These are phyloP conservation scores for Musa itinerans DNA, from an alignment of 176 grass and related monocot genomes.

Conservation along the genomic window DNA sequence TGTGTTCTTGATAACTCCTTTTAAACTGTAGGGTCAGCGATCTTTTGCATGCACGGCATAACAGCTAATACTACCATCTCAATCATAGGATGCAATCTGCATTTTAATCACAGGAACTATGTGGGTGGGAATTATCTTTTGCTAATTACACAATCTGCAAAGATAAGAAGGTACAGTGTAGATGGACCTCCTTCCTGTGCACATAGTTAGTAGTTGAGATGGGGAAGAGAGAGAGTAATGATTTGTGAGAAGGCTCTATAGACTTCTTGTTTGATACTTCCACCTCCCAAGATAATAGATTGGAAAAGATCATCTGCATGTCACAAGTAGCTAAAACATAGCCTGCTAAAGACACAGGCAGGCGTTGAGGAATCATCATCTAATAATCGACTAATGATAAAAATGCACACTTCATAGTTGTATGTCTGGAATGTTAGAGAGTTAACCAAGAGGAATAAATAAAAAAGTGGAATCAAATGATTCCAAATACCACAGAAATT, in stretches of 20 bases:
- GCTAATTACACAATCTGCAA: neutral
- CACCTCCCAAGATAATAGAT: too few relatives aligned
- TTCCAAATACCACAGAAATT: neutral
- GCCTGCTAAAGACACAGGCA: too few relatives aligned
- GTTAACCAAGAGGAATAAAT: too few relatives aligned
- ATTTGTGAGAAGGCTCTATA: too few relatives aligned
- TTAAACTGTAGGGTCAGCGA: neutral
- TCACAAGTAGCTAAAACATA: too few relatives aligned
- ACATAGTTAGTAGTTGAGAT: too few relatives aligned
- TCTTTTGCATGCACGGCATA: neutral
- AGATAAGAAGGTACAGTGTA: neutral
- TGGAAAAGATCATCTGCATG: too few relatives aligned
- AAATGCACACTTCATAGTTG: neutral
- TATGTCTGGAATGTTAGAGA: neutral
- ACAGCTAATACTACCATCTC: neutral
- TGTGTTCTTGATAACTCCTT: neutral
- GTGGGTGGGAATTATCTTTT: neutral
- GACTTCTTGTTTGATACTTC: too few relatives aligned
- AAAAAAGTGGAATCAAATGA: neutral
- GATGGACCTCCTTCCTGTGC: neutral
- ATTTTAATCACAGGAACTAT: neutral
- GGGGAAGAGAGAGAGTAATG: too few relatives aligned
- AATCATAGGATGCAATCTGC: neutral
- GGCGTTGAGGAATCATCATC: too few relatives aligned
- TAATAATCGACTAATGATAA: too few relatives aligned